Evolutionary conservation across 257 asterid species (phyloP), one percentile per base, ranked within the genome.

Genomic region (Nicotiana tomentosiformis): DNA sequence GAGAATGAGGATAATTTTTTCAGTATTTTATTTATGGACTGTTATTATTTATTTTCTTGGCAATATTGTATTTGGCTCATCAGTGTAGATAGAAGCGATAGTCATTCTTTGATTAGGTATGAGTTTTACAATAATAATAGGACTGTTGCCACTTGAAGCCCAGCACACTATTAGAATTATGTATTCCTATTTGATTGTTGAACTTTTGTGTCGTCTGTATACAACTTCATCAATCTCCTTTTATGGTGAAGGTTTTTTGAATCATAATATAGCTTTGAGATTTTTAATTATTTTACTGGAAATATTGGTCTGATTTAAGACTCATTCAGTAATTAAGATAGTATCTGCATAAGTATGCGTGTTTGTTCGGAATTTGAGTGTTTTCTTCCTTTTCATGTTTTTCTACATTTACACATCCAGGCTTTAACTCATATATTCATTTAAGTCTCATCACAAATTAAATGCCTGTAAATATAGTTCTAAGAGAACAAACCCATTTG

Each of bases 61-160:
- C 49, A 37, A 20, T 68, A 61, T 43, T 39, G 83, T 68, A 74
- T 84, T 80, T 65, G 32, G 10, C 58, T 82, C 66, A 57, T 72
- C 74, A 23, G 49, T 84, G 84, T 79, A 69, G 81, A 80, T 80
- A 46, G 55, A 12, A 33, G 2, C 11, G 23, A 56, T 55, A 8
- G 18, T 15, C n/a, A 84, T 80, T 79, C 84, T 68, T 84, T 78
- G 23, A 3, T 72, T 14, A 43, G 39, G 7, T 74, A 26, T 70
- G 80, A 72, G 80, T 49, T 49, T 35, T 26, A 14, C 15, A 72
- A 23, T 72, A 20, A 23, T 74, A 23, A 56, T 3, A 49, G 26
- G 62, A 51, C 15, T 74, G 61, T 74, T 74, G 26, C 43, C 35
- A 0, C 16, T 62, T 23, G 10, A 23, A 20, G 33, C 4, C 33